Evolutionary conservation across 257 asterid genomes (phyloP).

Genomic region (Solanum sparsipilum): DNA sequence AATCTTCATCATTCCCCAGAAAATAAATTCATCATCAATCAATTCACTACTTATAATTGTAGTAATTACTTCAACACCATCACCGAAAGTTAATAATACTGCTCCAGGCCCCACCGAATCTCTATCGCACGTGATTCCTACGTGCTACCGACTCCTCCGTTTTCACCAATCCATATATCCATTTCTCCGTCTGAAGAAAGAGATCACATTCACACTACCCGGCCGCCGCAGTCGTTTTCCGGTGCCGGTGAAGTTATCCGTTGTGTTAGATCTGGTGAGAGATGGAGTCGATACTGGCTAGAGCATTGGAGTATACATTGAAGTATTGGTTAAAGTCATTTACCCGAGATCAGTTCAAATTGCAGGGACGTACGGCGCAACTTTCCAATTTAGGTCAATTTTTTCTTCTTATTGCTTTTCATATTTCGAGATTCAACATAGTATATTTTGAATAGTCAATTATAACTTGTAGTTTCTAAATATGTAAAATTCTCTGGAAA

Average conservation of each 20-base stretch:
- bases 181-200: constrained; percentile 4
- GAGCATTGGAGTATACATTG: constrained; percentile 88
- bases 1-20: background rate
- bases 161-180: constrained; percentile 1
- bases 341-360: constrained; percentile 91
- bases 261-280: background rate
- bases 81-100: constrained; percentile 24
- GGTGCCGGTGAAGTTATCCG: background rate
- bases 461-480: background rate
- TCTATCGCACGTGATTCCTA: constrained; percentile 36
- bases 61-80: background rate
- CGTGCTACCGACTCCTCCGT: constrained; percentile 28
- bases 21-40: background rate
- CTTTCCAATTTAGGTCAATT: constrained; percentile 35
- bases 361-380: constrained; percentile 81
- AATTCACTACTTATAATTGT: background rate
- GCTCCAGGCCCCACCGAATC: constrained; percentile 19
- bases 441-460: background rate
- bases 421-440: background rate
- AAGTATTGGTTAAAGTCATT: constrained; percentile 96
- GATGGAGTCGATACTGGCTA: constrained; percentile 88
- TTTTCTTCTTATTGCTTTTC: background rate
- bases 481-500: background rate
- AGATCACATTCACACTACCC: background rate
- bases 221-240: background rate